phyloP scores from a whole-genome alignment of 1,139 yeast species.

The Zygoascus meyerae region DNA sequence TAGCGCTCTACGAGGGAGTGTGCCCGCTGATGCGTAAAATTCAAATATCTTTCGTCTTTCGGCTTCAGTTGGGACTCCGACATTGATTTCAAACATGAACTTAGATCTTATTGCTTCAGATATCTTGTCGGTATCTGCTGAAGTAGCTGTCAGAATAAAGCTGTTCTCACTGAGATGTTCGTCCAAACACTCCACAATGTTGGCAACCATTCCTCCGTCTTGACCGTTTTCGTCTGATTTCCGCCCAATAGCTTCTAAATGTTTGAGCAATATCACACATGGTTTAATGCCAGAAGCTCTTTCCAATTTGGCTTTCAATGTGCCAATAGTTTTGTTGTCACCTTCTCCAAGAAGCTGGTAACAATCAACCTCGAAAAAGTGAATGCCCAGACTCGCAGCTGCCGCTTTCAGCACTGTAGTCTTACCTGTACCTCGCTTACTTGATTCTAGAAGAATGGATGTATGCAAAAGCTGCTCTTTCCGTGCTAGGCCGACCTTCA shows the following conservation, averaged over 20 bases:
- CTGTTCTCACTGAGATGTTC: constrained; percentile 39
- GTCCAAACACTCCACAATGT: constrained; percentile 52
- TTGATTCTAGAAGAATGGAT: constrained; percentile 60
- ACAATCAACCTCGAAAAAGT: constrained; percentile 66
- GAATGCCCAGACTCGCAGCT: constrained; percentile 57
- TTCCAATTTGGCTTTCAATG: constrained; percentile 70
- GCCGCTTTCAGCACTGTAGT: constrained; percentile 53
- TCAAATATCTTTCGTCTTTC: constrained; percentile 65
- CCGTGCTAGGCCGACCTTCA: constrained; percentile 33
- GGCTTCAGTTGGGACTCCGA: constrained; percentile 70
- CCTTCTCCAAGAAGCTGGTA: constrained; percentile 50
- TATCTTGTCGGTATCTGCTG: constrained; percentile 64
- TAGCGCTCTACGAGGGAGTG: neutral
- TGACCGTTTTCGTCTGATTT: constrained; percentile 60
- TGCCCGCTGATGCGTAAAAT: constrained; percentile 32
- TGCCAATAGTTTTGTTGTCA: constrained; percentile 74
- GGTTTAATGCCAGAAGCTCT: constrained; percentile 43
- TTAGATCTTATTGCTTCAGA: constrained; percentile 61
- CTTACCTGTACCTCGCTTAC: constrained; percentile 77
- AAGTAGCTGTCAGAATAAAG: constrained; percentile 60
- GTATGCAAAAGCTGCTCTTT: constrained; percentile 44
- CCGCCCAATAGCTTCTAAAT: constrained; percentile 67
- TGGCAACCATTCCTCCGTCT: constrained; percentile 53
- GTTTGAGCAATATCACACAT: constrained; percentile 56
- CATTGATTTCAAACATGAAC: constrained; percentile 69